Conservation (phyloP, 805 yeast genomes). For the Pichia paraexigua region DNA sequence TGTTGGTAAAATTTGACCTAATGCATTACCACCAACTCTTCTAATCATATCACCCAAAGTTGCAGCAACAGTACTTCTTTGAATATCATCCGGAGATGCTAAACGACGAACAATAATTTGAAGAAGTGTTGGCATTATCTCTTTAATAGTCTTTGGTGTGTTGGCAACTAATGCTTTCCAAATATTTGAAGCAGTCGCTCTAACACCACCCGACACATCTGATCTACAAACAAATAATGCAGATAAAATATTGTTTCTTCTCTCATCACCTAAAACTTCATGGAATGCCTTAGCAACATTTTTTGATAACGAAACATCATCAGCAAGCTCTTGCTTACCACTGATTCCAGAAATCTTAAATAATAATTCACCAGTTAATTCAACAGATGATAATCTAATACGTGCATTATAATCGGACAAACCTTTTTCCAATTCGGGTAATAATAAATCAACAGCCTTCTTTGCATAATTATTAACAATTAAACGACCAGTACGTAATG, state of each 20-base stretch:
- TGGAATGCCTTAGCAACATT: slow-evolving; percentile 58
- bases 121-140: slow-evolving; percentile 78
- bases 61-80: slow-evolving; percentile 83
- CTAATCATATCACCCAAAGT: slow-evolving; percentile 92
- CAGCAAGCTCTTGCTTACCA: slow-evolving; percentile 63
- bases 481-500: slow-evolving; percentile 87
- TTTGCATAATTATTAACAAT: slow-evolving; percentile 87
- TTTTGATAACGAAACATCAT: slow-evolving; percentile 38
- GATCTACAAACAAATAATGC: slow-evolving; percentile 91
- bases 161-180: slow-evolving; percentile 97
- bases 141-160: slow-evolving; percentile 91
- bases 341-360: slow-evolving; percentile 91
- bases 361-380: slow-evolving; percentile 87
- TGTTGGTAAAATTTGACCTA: slow-evolving; percentile 78
- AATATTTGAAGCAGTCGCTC: slow-evolving; percentile 83
- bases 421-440: slow-evolving; percentile 92
- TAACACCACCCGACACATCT: slow-evolving; percentile 79
- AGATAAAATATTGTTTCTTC: slow-evolving; percentile 80
- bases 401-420: slow-evolving; percentile 74
- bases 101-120: slow-evolving; percentile 71
- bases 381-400: slow-evolving; percentile 88
- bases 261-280: slow-evolving; percentile 76
- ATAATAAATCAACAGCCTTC: slow-evolving; percentile 82
- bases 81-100: slow-evolving; percentile 72
- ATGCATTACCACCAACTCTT: slow-evolving; percentile 84